phyloP scores from a whole-genome alignment of 2,329 filamentous ascomycete species.

The Hirsutella thompsonii region DNA sequence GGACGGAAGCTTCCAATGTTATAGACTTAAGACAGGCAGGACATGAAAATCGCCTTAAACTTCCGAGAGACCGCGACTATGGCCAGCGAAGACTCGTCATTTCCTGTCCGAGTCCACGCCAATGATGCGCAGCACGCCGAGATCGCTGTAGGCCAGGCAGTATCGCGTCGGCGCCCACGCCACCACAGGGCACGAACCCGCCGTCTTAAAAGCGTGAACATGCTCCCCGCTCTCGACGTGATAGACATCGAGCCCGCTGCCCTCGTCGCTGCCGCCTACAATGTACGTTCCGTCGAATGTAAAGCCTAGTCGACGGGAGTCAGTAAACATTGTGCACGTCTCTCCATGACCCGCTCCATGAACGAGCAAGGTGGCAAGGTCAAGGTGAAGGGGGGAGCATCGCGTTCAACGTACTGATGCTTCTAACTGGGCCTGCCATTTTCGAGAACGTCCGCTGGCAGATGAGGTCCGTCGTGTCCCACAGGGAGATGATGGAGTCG shows the following conservation, averaged over 20 bases:
- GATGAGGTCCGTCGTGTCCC: slow-evolving; percentile 68
- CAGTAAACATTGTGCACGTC: too few species aligned
- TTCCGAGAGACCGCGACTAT: background rate
- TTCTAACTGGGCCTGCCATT: slow-evolving; percentile 57
- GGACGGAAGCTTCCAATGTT: too few species aligned
- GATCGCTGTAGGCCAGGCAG: slow-evolving; percentile 60
- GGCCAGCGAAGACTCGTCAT: slow-evolving; percentile 6
- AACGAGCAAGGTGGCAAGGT: too few species aligned
- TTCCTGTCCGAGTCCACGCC: slow-evolving; percentile 38
- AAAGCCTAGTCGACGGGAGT: slow-evolving; percentile 41
- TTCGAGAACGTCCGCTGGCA: slow-evolving; percentile 58
- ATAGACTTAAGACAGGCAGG: too few species aligned
- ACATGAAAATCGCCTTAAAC: background rate
- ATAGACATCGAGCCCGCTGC: slow-evolving; percentile 52
- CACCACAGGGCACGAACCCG: slow-evolving; percentile 50
- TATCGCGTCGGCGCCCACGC: slow-evolving; percentile 68
- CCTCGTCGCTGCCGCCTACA: slow-evolving; percentile 62
- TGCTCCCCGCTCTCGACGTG: slow-evolving; percentile 64
- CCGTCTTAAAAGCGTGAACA: slow-evolving; percentile 59
- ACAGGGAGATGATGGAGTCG: slow-evolving; percentile 63
- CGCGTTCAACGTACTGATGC: slow-evolving; percentile 38
- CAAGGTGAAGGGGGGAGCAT: background rate
- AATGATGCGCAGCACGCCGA: slow-evolving; percentile 55
- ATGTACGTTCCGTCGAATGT: slow-evolving; percentile 68
- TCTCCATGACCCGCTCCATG: too few species aligned